A percentile compares a stretch with the other conserved stretches of the same genome.
phyloP scores from a whole-genome alignment of 108 stramenopile species.

The Parmales sp. region DNA sequence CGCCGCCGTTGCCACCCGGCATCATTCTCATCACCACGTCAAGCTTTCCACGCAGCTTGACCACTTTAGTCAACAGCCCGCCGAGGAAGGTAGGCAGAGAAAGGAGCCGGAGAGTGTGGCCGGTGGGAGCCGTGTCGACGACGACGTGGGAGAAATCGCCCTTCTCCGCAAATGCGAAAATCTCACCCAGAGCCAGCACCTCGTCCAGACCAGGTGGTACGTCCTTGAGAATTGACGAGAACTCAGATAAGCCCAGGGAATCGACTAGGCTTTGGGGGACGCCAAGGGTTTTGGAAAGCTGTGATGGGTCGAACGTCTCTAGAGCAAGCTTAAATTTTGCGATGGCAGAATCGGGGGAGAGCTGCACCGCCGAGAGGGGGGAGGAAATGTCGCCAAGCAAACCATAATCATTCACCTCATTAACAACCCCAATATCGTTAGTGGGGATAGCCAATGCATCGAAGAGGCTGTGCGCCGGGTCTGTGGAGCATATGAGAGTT shows the following conservation, averaged over 20 bases:
- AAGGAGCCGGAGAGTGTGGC: slow-evolving; percentile 94
- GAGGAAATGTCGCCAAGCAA: neutral
- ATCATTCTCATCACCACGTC: slow-evolving; percentile 55
- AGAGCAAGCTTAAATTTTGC: neutral
- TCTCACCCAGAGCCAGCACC: too few relatives aligned
- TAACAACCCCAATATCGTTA: neutral
- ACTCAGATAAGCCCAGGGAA: too few relatives aligned
- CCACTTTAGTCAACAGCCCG: slow-evolving; percentile 61
- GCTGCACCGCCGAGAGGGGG: neutral
- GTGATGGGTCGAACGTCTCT: neutral
- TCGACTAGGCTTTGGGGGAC: too few relatives aligned
- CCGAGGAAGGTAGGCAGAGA: slow-evolving; percentile 63
- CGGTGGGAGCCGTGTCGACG: slow-evolving; percentile 98
- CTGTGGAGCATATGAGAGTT: slow-evolving; percentile 91
- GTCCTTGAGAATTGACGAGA: too few relatives aligned
- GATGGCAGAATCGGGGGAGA: neutral
- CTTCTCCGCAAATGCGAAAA: too few relatives aligned
- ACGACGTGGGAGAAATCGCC: slow-evolving; percentile 94
- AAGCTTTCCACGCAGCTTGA: slow-evolving; percentile 58
- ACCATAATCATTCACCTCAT: neutral
- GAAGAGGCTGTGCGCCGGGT: slow-evolving; percentile 96
- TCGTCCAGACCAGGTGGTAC: too few relatives aligned
- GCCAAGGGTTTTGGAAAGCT: too few relatives aligned
- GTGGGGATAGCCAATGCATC: slow-evolving; percentile 59
- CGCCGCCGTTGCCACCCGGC: slow-evolving; percentile 55